Evolutionary conservation across 306 rosid genomes (phyloP).

Genomic region (Phaseolus lunatus): DNA sequence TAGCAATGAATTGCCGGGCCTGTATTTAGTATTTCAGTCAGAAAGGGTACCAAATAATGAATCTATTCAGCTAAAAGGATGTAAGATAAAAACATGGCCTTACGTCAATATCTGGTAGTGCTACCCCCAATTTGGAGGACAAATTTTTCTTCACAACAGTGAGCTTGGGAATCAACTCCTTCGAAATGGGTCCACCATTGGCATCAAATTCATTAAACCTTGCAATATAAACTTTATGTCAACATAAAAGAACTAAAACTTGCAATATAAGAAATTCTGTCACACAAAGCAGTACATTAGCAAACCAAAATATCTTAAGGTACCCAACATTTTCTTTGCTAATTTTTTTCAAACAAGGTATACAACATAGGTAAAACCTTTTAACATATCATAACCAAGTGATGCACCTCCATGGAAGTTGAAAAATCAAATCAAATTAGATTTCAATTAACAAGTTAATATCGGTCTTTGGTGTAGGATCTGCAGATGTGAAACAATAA

Average conservation of each 20-base stretch:
- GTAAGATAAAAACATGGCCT: constrained; percentile 37
- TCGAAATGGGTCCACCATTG: constrained; percentile 76
- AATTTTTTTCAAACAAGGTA: not conserved
- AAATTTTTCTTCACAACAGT: constrained; percentile 49
- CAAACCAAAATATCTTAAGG: not conserved
- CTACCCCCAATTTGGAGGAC: constrained; percentile 60
- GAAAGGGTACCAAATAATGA: constrained; percentile 26
- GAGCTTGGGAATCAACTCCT: constrained; percentile 69
- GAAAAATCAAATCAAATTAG: constrained; percentile 9
- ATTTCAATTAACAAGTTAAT: not conserved
- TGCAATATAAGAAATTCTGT: constrained; percentile 7
- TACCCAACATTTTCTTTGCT: not conserved
- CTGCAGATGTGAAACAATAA: constrained; percentile 21
- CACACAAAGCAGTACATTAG: not conserved
- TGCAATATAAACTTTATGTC: constrained; percentile 33
- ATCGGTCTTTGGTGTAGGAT: constrained; percentile 27
- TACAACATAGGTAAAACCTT: not conserved
- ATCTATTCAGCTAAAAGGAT: constrained; percentile 16
- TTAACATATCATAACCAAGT: not conserved
- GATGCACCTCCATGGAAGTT: not conserved
- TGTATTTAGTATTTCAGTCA: constrained; percentile 47
- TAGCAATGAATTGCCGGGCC: constrained; percentile 60
- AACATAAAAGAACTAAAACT: constrained; percentile 25
- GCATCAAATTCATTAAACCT: constrained; percentile 78
- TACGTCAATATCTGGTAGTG: constrained; percentile 65